Evolutionary conservation across 2,329 filamentous ascomycete species (phyloP).

Genomic region (Ophiostoma sp.): DNA sequence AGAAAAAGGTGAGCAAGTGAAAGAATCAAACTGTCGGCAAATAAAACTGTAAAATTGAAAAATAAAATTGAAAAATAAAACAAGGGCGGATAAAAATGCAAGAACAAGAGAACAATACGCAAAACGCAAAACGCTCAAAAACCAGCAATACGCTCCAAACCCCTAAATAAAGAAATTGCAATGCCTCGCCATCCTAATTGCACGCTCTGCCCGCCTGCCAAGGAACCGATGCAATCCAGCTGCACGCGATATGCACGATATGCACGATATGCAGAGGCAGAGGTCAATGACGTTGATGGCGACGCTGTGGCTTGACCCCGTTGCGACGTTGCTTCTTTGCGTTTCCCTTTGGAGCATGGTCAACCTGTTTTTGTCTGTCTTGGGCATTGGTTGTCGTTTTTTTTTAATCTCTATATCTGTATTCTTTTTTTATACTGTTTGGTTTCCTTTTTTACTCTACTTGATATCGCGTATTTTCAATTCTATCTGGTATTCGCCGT

Average conservation of each 20-base stretch:
- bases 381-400: background rate
- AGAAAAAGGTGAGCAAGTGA: background rate
- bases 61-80: background rate
- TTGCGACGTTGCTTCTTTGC: slow-evolving; percentile 12
- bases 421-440: background rate
- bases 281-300: slow-evolving; percentile 23
- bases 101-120: background rate
- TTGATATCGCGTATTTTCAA: no score
- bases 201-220: slow-evolving; percentile 16
- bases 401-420: background rate
- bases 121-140: background rate
- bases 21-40: background rate
- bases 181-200: background rate
- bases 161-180: no score
- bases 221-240: slow-evolving; percentile 13
- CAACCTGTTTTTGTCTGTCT: background rate
- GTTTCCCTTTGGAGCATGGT: background rate
- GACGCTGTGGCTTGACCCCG: slow-evolving; percentile 21
- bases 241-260: slow-evolving; percentile 12
- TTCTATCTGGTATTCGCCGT: background rate
- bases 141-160: no score
- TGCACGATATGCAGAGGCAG: background rate
- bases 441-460: background rate
- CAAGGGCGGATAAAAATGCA: background rate
- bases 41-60: background rate